Conservation (phyloP, 352 stramenopile species). For the Pythium pectinolyticum region DNA sequence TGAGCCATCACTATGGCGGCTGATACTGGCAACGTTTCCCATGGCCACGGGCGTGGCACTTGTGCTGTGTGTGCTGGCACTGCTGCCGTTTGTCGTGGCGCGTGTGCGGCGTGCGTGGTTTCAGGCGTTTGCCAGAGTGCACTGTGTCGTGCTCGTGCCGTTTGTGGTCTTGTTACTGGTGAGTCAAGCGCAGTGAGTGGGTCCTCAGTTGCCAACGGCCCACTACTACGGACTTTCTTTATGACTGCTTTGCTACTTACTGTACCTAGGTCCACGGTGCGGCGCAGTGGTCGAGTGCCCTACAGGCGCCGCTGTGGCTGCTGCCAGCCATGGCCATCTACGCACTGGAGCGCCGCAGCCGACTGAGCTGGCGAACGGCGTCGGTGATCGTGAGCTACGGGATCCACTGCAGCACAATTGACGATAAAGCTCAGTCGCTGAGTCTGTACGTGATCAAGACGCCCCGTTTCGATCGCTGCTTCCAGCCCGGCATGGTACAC, state of each 20-base stretch:
- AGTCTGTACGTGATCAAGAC: constrained; percentile 40
- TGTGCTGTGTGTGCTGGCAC: constrained; percentile 27
- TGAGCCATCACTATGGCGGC: not conserved
- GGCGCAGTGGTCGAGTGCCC: constrained; percentile 31
- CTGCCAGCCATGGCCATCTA: constrained; percentile 33
- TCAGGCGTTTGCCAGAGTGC: constrained; percentile 29
- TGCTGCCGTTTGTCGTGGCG: constrained; percentile 30
- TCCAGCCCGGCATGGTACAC: constrained; percentile 43
- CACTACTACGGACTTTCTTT: not conserved
- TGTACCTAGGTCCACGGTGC: constrained; percentile 40
- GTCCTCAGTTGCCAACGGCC: too few relatives aligned
- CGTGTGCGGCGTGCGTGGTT: constrained; percentile 29
- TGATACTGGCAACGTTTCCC: constrained; percentile 26
- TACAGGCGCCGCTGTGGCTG: constrained; percentile 42
- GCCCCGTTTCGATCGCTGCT: constrained; percentile 20
- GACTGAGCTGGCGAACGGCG: constrained; percentile 10
- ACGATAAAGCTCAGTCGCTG: constrained; percentile 7
- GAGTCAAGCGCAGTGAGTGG: not conserved
- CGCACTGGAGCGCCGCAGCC: constrained; percentile 28
- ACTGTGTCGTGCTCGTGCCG: constrained; percentile 34
- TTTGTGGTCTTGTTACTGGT: constrained; percentile 38
- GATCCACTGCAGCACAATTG: not conserved
- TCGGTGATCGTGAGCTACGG: constrained; percentile 28
- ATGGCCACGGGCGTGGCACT: constrained; percentile 50
- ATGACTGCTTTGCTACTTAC: constrained; percentile 5